phyloP scores from a whole-genome alignment of 176 grass and related monocot species.

The Oryza coarctata region DNA sequence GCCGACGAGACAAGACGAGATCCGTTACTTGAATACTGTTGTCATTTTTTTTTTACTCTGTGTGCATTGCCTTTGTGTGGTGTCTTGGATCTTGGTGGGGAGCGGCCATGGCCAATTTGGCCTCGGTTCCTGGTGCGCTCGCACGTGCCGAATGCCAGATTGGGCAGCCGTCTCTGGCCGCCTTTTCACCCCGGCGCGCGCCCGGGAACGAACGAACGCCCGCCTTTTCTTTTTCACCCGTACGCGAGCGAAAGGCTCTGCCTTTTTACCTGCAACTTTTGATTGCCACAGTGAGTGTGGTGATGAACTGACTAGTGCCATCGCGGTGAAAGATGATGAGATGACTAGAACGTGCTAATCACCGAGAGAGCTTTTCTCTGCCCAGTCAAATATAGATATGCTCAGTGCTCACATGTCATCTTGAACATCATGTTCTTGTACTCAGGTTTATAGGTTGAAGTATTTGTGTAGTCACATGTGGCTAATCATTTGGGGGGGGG shows the following conservation, averaged over 20 bases:
- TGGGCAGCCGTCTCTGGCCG: background rate
- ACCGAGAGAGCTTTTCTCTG: background rate
- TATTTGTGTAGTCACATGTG: background rate
- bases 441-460: too few relatives aligned
- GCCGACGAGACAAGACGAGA: background rate
- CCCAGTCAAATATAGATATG: background rate
- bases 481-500: background rate
- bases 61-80: background rate
- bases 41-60: background rate
- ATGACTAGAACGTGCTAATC: background rate
- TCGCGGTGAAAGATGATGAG: background rate
- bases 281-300: background rate
- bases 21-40: background rate
- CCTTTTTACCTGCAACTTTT: background rate
- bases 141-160: slow-evolving; percentile 34
- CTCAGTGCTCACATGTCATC: background rate
- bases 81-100: slow-evolving; percentile 31
- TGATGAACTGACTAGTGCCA: background rate
- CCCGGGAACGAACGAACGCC: background rate
- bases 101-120: background rate
- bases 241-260: background rate
- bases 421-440: too few relatives aligned
- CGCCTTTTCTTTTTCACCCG: background rate
- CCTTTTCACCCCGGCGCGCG: slow-evolving; percentile 16
- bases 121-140: slow-evolving; percentile 6